Conservation (phyloP, 306 rosid species). For the Ammopiptanthus mongolicus region DNA sequence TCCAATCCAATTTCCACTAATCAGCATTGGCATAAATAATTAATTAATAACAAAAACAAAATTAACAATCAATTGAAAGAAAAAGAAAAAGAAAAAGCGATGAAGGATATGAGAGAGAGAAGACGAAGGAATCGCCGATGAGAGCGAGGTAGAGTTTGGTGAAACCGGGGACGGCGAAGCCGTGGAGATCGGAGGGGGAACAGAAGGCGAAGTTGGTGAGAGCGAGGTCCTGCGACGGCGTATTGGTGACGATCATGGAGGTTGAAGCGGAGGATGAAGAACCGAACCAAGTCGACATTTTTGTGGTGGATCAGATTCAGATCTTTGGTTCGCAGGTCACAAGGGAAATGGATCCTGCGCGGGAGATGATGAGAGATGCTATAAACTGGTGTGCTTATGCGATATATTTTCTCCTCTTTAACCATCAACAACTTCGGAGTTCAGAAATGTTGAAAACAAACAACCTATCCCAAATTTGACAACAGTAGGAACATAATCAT, state of each 20-base stretch:
- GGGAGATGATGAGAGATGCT: conserved; percentile 24
- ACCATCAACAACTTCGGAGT: background rate
- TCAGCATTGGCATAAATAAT: background rate
- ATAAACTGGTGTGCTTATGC: background rate
- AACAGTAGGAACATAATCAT: too few relatives aligned
- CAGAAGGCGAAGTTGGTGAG: conserved; percentile 73
- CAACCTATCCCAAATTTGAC: too few relatives aligned
- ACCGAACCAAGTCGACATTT: conserved; percentile 58
- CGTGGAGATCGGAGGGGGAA: conserved; percentile 58
- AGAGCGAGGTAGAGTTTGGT: conserved; percentile 47
- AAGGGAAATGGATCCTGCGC: conserved; percentile 18
- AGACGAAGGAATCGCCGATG: conserved; percentile 61
- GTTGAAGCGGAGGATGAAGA: conserved; percentile 39
- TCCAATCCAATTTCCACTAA: background rate
- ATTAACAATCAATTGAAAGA: background rate
- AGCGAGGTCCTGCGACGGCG: conserved; percentile 69
- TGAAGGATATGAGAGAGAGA: conserved; percentile 79
- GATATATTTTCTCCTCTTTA: background rate
- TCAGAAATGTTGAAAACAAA: too few relatives aligned
- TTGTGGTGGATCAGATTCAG: background rate
- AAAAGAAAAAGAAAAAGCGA: too few relatives aligned
- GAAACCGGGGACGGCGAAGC: conserved; percentile 59
- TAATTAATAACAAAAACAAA: background rate
- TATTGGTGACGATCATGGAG: conserved; percentile 58
- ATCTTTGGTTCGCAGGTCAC: conserved; percentile 17